Percentiles rank a stretch among this genome's conserved stretches.
phyloP scores from a whole-genome alignment of 2,329 filamentous ascomycete species.

The Microcyclosporella mali region DNA sequence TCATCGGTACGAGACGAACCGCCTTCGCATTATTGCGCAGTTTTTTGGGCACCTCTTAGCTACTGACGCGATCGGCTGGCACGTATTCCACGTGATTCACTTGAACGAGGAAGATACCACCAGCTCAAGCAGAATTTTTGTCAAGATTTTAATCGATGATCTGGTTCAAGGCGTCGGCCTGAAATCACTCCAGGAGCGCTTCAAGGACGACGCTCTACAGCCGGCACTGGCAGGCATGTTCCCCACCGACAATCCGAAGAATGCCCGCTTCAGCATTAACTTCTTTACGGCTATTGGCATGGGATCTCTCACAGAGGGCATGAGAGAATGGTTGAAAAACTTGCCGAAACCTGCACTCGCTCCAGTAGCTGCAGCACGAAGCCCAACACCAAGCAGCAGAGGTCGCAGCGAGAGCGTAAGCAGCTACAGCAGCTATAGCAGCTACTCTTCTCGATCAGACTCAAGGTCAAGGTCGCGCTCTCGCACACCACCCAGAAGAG shows the following conservation, averaged over 20 bases:
- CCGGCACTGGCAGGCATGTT: slow-evolving; percentile 80
- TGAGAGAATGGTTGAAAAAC: slow-evolving; percentile 85
- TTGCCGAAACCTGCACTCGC: slow-evolving; percentile 78
- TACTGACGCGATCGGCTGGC: slow-evolving; percentile 86
- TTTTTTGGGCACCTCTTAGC: slow-evolving; percentile 90
- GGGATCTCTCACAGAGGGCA: slow-evolving; percentile 88
- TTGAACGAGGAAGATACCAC: slow-evolving; percentile 97
- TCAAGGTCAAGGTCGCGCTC: slow-evolving; percentile 51
- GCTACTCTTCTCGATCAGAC: slow-evolving; percentile 46
- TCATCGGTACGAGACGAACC: slow-evolving; percentile 93
- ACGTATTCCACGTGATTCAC: slow-evolving; percentile 75
- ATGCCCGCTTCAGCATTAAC: slow-evolving; percentile 96
- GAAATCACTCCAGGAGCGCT: slow-evolving; percentile 66
- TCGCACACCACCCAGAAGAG: slow-evolving; percentile 21
- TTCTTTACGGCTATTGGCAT: slow-evolving; percentile 98
- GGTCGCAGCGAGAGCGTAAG: slow-evolving; percentile 59
- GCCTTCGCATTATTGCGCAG: slow-evolving; percentile 86
- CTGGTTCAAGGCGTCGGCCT: slow-evolving; percentile 81
- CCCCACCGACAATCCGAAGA: slow-evolving; percentile 79
- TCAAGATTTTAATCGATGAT: slow-evolving; percentile 96
- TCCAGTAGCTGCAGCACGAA: slow-evolving; percentile 49
- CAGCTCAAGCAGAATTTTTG: slow-evolving; percentile 91
- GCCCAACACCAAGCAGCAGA: slow-evolving; percentile 50
- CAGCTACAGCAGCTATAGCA: slow-evolving; percentile 77
- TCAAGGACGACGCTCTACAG: slow-evolving; percentile 72